A percentile compares a stretch with the other conserved stretches of the same genome.
These are phyloP conservation scores for Globisporangium radiosum DNA, from an alignment of 352 stramenopile species.

Conservation along the genomic window DNA sequence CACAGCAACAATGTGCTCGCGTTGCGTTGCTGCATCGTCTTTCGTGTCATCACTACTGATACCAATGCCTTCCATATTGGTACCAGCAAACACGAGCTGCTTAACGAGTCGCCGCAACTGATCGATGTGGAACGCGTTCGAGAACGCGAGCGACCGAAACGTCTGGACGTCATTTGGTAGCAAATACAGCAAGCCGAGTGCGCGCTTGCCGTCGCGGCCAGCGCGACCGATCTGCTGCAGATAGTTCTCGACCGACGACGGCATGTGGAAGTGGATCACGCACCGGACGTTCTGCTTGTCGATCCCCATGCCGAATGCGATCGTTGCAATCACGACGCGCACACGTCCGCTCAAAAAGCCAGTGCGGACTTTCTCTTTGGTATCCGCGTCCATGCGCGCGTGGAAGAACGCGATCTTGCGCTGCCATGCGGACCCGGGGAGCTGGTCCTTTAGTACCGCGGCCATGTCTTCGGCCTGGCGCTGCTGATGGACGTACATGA, in stretches of 20 bases:
- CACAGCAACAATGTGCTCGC: constrained; percentile 4
- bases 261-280: constrained; percentile 97
- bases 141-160: constrained; percentile 69
- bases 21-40: background rate
- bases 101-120: constrained; percentile 45
- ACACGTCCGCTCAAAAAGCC: constrained; percentile 87
- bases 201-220: constrained; percentile 89
- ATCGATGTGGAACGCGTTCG: constrained; percentile 47
- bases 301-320: constrained; percentile 98
- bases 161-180: constrained; percentile 55
- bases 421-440: constrained; percentile 22
- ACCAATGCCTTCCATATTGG: background rate
- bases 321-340: constrained; percentile 93
- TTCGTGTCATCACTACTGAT: background rate
- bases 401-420: constrained; percentile 87
- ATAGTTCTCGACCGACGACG: constrained; percentile 97
- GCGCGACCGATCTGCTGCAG: constrained; percentile 96
- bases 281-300: constrained; percentile 97
- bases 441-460: constrained; percentile 49
- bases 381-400: constrained; percentile 84
- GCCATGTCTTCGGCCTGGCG: constrained; percentile 68
- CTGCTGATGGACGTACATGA: constrained; percentile 85
- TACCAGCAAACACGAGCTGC: constrained; percentile 25
- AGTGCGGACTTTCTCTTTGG: constrained; percentile 68
- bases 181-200: constrained; percentile 57